Percentiles rank a stretch among this genome's conserved stretches.
Evolutionary conservation across 1,284 basidiomycete genomes (phyloP).

Genomic region (Ustilago bromivora): DNA sequence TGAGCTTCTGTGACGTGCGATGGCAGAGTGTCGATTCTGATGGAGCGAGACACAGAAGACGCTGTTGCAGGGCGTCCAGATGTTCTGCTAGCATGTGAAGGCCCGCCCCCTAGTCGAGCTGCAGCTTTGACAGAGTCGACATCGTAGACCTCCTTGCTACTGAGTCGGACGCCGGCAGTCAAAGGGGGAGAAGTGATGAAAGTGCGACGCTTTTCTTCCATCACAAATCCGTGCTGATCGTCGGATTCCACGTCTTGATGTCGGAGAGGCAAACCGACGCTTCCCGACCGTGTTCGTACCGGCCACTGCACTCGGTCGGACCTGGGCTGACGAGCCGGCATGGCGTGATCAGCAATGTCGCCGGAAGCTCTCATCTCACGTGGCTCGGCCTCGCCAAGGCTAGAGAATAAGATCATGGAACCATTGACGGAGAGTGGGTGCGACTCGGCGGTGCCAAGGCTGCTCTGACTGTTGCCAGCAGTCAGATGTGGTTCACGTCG

Average conservation of each 20-base stretch:
- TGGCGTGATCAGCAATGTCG: neutral
- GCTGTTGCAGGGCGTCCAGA: conserved; percentile 24
- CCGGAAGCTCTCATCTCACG: neutral
- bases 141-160: conserved; percentile 45
- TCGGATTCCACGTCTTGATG: conserved; percentile 16
- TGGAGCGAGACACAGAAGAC: conserved; percentile 11
- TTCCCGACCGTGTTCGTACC: neutral
- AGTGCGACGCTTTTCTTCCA: conserved; percentile 37
- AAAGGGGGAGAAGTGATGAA: conserved; percentile 44
- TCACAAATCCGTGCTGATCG: conserved; percentile 15
- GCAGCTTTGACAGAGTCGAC: conserved; percentile 49
- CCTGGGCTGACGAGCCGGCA: neutral
- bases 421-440: conserved; percentile 8
- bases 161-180: conserved; percentile 24
- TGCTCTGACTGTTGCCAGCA: conserved; percentile 4
- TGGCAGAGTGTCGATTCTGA: neutral
- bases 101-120: conserved; percentile 18
- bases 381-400: conserved; percentile 10
- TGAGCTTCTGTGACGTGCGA: neutral
- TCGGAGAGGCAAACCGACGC: neutral
- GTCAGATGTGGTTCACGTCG: neutral
- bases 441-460: conserved; percentile 1
- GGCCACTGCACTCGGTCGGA: neutral
- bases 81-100: neutral
- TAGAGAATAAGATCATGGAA: conserved; percentile 18